phyloP scores from a whole-genome alignment of 192 early-diverging fungal species.

The Entomortierella chlamydospora region DNA sequence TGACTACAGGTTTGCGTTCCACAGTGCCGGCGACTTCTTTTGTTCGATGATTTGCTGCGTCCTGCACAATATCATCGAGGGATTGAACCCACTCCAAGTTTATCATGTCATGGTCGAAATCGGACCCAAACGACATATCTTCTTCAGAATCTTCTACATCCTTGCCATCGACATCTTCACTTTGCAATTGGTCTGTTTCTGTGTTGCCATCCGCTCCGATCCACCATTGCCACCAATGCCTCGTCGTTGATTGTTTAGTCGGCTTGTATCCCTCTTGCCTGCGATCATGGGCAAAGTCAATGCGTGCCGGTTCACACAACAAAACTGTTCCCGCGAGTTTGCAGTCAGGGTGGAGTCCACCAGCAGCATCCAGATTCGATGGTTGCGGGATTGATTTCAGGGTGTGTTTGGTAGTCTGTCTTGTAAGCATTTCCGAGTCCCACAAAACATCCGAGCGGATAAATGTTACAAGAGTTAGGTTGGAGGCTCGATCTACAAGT shows the following conservation, averaged over 20 bases:
- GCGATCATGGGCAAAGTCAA: background rate
- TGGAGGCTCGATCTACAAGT: slow-evolving; percentile 33
- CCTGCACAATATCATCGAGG: slow-evolving; percentile 18
- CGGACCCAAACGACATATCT: slow-evolving; percentile 35
- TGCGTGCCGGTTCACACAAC: slow-evolving; percentile 33
- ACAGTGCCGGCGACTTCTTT: background rate
- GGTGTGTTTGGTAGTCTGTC: slow-evolving; percentile 10
- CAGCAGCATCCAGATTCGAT: slow-evolving; percentile 9
- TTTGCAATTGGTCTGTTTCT: background rate
- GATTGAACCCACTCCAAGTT: slow-evolving; percentile 30
- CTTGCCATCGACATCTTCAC: background rate
- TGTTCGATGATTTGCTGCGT: slow-evolving; percentile 1
- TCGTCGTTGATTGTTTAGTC: background rate
- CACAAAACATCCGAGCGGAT: slow-evolving; percentile 48
- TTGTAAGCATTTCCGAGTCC: slow-evolving; percentile 32
- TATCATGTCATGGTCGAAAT: slow-evolving; percentile 50
- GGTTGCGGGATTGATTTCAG: slow-evolving; percentile 8
- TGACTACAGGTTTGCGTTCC: slow-evolving; percentile 24
- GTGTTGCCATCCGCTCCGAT: slow-evolving; percentile 8
- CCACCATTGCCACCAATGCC: slow-evolving; percentile 39
- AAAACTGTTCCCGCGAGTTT: slow-evolving; percentile 20
- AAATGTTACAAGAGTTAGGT: slow-evolving; percentile 35
- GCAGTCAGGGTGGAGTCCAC: slow-evolving; percentile 45
- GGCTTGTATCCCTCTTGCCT: background rate
- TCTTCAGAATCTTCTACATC: background rate